Conservation (phyloP, 2,329 filamentous ascomycete species). For the Cephalotrichum gorgonifer region DNA sequence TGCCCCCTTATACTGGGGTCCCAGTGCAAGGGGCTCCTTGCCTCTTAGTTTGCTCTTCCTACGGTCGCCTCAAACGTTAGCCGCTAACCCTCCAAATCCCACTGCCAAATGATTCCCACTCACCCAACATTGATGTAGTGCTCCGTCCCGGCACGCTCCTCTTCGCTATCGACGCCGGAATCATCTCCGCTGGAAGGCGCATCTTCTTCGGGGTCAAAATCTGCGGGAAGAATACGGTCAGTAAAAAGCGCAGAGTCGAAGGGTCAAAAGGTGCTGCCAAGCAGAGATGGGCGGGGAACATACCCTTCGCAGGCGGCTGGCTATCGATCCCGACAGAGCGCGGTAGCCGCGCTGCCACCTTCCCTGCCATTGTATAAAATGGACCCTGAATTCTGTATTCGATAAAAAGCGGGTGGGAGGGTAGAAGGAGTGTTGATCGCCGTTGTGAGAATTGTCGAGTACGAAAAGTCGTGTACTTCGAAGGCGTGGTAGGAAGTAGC, state of each 20-base stretch:
- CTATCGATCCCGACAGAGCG: not conserved
- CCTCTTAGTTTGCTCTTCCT: conserved; percentile 78
- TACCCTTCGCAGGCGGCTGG: conserved; percentile 3
- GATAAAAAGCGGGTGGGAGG: not conserved
- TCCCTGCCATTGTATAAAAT: not conserved
- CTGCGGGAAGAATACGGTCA: conserved; percentile 30
- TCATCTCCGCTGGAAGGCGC: conserved; percentile 45
- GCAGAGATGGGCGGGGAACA: not conserved
- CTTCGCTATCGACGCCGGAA: conserved; percentile 35
- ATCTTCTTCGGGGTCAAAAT: conserved; percentile 69
- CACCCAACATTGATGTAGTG: conserved; percentile 76
- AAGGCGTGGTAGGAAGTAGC: not conserved
- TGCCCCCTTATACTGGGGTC: conserved; percentile 70
- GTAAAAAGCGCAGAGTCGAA: not conserved
- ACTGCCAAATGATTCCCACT: conserved; percentile 9
- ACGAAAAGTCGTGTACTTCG: not conserved
- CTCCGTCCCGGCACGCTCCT: conserved; percentile 59
- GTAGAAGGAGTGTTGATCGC: not conserved
- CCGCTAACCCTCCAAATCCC: not conserved
- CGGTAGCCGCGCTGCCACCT: not conserved
- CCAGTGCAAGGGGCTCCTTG: conserved; percentile 57
- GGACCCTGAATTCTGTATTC: not conserved
- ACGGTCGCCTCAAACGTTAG: conserved; percentile 1
- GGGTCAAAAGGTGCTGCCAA: no score
- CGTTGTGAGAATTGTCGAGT: not conserved